A percentile compares a stretch with the other conserved stretches of the same genome.
phyloP scores from a whole-genome alignment of 805 yeast species.

The Jamesozyma spencerorum region DNA sequence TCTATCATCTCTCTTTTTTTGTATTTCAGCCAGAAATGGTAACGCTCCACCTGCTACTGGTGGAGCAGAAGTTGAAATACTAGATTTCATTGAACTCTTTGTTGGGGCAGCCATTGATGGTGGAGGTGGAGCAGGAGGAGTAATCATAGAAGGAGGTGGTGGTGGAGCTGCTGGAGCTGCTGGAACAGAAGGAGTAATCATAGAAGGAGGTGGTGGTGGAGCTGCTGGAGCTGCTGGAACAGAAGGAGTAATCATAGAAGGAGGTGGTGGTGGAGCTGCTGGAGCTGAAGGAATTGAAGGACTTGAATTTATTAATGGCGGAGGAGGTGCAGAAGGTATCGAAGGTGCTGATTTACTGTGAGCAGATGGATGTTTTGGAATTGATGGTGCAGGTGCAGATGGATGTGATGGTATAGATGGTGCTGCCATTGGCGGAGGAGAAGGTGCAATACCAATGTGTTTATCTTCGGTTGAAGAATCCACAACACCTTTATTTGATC shows the following conservation, averaged over 20 bases:
- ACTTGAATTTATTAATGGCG: conserved; percentile 8
- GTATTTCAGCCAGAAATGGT: conserved; percentile 44
- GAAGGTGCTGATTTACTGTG: conserved; percentile 12
- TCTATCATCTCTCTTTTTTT: conserved; percentile 39
- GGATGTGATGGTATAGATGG: conserved; percentile 19
- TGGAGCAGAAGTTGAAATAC: conserved; percentile 12
- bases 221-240: conserved; percentile 16
- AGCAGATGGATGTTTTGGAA: conserved; percentile 11
- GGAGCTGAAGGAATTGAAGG: conserved; percentile 18
- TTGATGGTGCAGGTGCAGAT: conserved; percentile 12
- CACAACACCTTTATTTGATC: conserved; percentile 39
- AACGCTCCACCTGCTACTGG: conserved; percentile 32
- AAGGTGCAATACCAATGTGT: conserved; percentile 13
- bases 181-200: conserved; percentile 17
- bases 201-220: conserved; percentile 16
- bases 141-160: conserved; percentile 16
- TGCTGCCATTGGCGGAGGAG: conserved; percentile 8
- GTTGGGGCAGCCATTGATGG: conserved; percentile 12
- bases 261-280: conserved; percentile 23
- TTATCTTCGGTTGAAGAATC: too few relatives aligned
- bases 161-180: conserved; percentile 17
- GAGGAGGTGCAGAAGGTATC: conserved; percentile 12
- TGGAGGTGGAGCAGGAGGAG: conserved; percentile 19
- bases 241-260: conserved; percentile 14
- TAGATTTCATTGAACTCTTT: conserved; percentile 21